Conservation (phyloP, 1,284 basidiomycete species). For the Apiotrichum brassicae region DNA sequence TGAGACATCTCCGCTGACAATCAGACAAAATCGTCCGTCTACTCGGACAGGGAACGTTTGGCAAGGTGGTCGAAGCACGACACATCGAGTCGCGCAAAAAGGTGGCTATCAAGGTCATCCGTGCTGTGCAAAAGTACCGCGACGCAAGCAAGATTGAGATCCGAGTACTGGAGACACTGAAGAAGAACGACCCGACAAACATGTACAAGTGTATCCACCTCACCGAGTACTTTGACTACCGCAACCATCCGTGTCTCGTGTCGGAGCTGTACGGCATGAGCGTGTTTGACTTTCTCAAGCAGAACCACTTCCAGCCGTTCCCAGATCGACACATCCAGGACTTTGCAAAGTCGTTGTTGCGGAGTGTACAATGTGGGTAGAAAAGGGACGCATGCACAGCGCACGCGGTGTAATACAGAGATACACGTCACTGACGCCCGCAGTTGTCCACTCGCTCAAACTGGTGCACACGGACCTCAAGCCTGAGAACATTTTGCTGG, state of each 20-base stretch:
- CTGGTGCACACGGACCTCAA: conserved; percentile 98
- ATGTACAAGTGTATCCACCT: conserved; percentile 96
- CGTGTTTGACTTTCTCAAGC: conserved; percentile 98
- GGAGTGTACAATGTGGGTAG: conserved; percentile 84
- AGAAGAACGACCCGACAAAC: conserved; percentile 83
- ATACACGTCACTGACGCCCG: background rate
- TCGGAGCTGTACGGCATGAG: conserved; percentile 95
- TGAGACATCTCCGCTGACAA: conserved; percentile 11
- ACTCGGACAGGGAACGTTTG: conserved; percentile 96
- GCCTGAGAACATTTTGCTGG: conserved; percentile 95
- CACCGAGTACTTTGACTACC: conserved; percentile 89
- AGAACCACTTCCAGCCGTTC: conserved; percentile 95
- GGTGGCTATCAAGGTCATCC: conserved; percentile 98
- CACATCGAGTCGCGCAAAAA: conserved; percentile 65
- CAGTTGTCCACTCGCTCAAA: conserved; percentile 85
- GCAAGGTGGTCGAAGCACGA: conserved; percentile 93
- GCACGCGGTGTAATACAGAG: too few relatives aligned
- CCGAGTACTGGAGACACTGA: conserved; percentile 84
- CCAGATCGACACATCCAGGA: conserved; percentile 92
- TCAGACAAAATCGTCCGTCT: conserved; percentile 82
- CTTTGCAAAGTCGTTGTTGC: conserved; percentile 86
- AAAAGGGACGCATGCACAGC: too few relatives aligned
- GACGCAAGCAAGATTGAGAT: conserved; percentile 99
- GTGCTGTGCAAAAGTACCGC: conserved; percentile 91
- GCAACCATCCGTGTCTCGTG: conserved; percentile 96